Evolutionary conservation across 371 early-diverging fungal species (phyloP).

Genomic region (Mortierella polycephala): DNA sequence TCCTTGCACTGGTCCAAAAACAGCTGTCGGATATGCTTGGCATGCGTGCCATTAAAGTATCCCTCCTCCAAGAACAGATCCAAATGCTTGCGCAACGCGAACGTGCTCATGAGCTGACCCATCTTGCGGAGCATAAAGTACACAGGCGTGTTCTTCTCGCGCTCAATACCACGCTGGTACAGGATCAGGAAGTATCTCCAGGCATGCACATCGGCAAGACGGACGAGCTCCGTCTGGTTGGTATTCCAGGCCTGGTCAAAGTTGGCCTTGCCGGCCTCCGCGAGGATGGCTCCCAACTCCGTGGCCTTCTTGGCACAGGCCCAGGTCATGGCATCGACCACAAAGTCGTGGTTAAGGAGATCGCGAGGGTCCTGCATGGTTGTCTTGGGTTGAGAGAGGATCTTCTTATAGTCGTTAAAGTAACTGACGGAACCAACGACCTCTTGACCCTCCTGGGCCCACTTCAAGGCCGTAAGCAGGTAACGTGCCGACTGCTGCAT

Average conservation of each 20-base stretch:
- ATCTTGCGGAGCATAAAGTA: slow-evolving; percentile 49
- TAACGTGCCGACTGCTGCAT: slow-evolving; percentile 71
- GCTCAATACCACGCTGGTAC: slow-evolving; percentile 34
- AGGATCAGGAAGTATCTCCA: slow-evolving; percentile 51
- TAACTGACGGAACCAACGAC: slow-evolving; percentile 55
- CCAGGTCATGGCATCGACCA: slow-evolving; percentile 54
- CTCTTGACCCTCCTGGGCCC: slow-evolving; percentile 44
- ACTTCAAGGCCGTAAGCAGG: slow-evolving; percentile 52
- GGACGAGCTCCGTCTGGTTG: slow-evolving; percentile 53
- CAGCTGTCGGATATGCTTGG: slow-evolving; percentile 58
- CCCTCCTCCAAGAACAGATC: slow-evolving; percentile 66
- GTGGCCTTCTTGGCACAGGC: slow-evolving; percentile 42
- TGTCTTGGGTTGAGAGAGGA: slow-evolving; percentile 29
- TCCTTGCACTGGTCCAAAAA: slow-evolving; percentile 65
- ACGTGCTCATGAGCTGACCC: slow-evolving; percentile 46
- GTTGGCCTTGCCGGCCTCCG: slow-evolving; percentile 30
- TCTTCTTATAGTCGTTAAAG: slow-evolving; percentile 49
- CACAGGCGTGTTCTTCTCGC: slow-evolving; percentile 33
- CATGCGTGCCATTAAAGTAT: slow-evolving; percentile 59
- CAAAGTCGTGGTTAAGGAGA: slow-evolving; percentile 46
- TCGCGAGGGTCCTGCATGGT: slow-evolving; percentile 52
- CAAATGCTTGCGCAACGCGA: slow-evolving; percentile 56
- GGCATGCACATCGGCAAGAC: slow-evolving; percentile 56
- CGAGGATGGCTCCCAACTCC: slow-evolving; percentile 17
- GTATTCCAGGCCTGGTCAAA: slow-evolving; percentile 57